Base-by-base conservation (phyloP, 1,139 yeast species). In the Pichia kudriavzevii region DNA sequence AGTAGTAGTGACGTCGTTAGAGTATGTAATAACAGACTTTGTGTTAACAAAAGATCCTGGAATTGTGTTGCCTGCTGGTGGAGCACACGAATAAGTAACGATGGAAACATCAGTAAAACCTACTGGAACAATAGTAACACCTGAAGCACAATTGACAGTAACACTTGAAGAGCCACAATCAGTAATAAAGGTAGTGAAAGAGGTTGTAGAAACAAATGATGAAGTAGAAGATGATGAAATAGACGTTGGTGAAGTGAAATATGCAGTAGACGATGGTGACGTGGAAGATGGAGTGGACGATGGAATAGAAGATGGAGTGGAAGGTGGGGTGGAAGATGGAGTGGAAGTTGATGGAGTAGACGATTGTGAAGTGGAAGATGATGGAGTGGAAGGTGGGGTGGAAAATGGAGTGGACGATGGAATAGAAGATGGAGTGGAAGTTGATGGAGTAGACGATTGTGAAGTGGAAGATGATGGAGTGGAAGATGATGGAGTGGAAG, bases 1-100 rank as follows among this genome's bases (percentile, higher is more conserved):
- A 15, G 38, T 34, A 14, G 38, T 39, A 7, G 30, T 33, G 8
- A 44, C 46, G 19, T 40, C 38, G 10, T 32, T 20, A 17, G 27
- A 15, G 22, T 34, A 28, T 1, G 34, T 34, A 5, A 34, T 12
- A 11, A 28, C 12, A n/a, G 38, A 30, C 7, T 22, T 17, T 3
- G 23, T 26, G 24, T 34, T 32, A 5, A 24, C n/a, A 20, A 34
- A 37, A 2, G 39, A 34, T n/a, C 37, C 41, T 2, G 39, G 15
- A 10, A 34, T 11, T n/a, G n/a, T n/a, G n/a, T n/a, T n/a, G 6
- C 30, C 26, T 8, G 30, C 17, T 12, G 30, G 29, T 7, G 21
- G 14, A 5, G 26, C 22, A 20, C 41, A 37, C 2, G 43, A 34
- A 5, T 38, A 33, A 1, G 44, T 32, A 2, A 22, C 19, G 2